Conservation (phyloP, 495 filamentous ascomycete genomes). For the Apodospora peruviana region DNA sequence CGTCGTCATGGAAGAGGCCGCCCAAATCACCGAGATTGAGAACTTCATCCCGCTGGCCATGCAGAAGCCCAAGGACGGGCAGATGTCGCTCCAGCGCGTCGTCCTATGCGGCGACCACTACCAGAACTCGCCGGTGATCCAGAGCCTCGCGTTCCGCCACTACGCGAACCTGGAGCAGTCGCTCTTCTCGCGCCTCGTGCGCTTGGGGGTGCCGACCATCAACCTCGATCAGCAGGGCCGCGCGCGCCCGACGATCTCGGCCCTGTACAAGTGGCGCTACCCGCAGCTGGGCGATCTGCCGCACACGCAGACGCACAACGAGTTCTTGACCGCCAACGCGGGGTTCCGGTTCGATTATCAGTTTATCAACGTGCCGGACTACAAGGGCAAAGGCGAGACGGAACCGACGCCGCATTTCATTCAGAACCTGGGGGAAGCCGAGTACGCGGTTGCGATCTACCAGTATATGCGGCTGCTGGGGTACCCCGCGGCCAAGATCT, state of each 20-base stretch:
- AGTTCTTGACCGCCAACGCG: conserved; percentile 81
- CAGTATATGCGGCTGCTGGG: conserved; percentile 97
- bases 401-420: conserved; percentile 96
- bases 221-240: conserved; percentile 91
- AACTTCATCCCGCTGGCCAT: conserved; percentile 91
- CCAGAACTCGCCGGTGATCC: conserved; percentile 93
- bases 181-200: conserved; percentile 84
- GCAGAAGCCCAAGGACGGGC: conserved; percentile 71
- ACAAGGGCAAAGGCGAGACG: conserved; percentile 82
- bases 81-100: conserved; percentile 74
- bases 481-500: conserved; percentile 88
- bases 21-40: conserved; percentile 96
- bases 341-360: conserved; percentile 93
- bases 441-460: conserved; percentile 92
- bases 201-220: conserved; percentile 84
- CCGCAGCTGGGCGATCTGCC: conserved; percentile 73
- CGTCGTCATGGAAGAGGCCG: conserved; percentile 97
- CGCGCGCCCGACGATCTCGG: conserved; percentile 76
- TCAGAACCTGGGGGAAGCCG: conserved; percentile 94
- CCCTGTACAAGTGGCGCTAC: conserved; percentile 93
- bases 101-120: conserved; percentile 94
- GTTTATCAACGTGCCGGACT: conserved; percentile 93
- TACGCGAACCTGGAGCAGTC: conserved; percentile 96
- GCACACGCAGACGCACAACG: conserved; percentile 55
- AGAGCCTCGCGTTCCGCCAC: conserved; percentile 91